These are phyloP conservation scores for Tinospora cordifolia DNA, from an alignment of 164 flowering plant genomes.

Conservation along the genomic window DNA sequence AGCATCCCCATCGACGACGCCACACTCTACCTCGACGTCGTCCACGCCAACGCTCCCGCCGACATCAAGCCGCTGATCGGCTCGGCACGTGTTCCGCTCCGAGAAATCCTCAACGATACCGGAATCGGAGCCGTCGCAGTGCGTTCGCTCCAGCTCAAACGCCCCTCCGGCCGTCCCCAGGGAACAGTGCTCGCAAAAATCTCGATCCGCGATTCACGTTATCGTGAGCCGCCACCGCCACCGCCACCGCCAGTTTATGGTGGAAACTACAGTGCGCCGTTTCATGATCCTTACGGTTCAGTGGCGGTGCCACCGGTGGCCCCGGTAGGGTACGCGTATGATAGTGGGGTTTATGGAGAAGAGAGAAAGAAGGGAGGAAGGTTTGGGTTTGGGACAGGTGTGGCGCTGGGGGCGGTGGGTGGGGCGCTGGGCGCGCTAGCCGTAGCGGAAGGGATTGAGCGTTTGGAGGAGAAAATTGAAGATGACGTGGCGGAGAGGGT, in stretches of 20 bases:
- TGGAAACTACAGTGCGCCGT: slow-evolving; percentile 19
- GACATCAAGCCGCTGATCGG: slow-evolving; percentile 67
- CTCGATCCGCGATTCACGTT: slow-evolving; percentile 29
- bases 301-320: background rate
- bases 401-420: slow-evolving; percentile 81
- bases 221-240: slow-evolving; percentile 34
- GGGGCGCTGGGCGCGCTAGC: slow-evolving; percentile 75
- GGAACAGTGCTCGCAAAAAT: slow-evolving; percentile 54
- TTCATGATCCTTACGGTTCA: background rate
- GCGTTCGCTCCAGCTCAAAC: slow-evolving; percentile 39
- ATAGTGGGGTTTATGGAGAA: slow-evolving; percentile 10
- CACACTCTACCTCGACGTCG: too few relatives aligned
- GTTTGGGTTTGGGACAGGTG: slow-evolving; percentile 75
- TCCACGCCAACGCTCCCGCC: too few relatives aligned
- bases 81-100: slow-evolving; percentile 36
- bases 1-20: too few relatives aligned
- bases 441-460: slow-evolving; percentile 54
- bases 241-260: slow-evolving; percentile 1
- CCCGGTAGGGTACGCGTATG: slow-evolving; percentile 2
- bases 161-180: slow-evolving; percentile 89
- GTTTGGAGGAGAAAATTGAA: slow-evolving; percentile 55
- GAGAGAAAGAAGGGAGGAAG: slow-evolving; percentile 39
- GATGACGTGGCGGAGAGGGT: slow-evolving; percentile 55
- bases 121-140: slow-evolving; percentile 28
- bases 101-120: slow-evolving; percentile 46